Evolutionary conservation across 2,329 filamentous ascomycete species (phyloP).

Genomic region (Scytalidium sp.): DNA sequence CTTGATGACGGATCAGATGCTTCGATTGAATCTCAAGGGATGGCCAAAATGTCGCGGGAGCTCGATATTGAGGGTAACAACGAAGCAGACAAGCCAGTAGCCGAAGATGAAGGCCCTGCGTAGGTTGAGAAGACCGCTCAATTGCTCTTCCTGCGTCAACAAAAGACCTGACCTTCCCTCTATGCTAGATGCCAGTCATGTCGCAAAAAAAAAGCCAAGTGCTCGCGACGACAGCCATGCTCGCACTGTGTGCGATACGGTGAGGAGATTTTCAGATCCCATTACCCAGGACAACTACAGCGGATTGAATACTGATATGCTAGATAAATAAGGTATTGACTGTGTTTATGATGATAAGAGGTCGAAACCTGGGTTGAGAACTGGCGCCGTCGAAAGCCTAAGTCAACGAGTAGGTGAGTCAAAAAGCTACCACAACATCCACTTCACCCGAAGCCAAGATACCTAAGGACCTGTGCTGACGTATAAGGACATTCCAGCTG

Average conservation of each 20-base stretch:
- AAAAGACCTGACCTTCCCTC: too few species aligned
- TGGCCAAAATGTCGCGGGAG: too few species aligned
- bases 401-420: conserved; percentile 26
- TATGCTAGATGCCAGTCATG: conserved; percentile 35
- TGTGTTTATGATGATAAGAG: conserved; percentile 31
- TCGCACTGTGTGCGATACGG: conserved; percentile 35
- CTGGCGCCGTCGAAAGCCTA: conserved; percentile 30
- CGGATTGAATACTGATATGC: background rate
- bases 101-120: conserved; percentile 10
- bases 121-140: conserved; percentile 2
- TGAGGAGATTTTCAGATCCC: conserved; percentile 8
- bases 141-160: background rate
- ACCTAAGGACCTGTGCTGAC: background rate
- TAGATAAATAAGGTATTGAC: conserved; percentile 12
- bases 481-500: background rate
- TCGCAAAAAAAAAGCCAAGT: conserved; percentile 42
- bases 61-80: background rate
- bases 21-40: too few species aligned
- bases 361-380: conserved; percentile 27
- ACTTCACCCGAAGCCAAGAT: conserved; percentile 11
- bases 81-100: conserved; percentile 1
- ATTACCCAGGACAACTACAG: too few species aligned
- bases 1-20: too few species aligned
- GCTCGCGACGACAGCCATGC: conserved; percentile 39
- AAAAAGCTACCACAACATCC: conserved; percentile 5